Conservation (phyloP, 2,329 filamentous ascomycete species). For the Penicillium sumatraense region DNA sequence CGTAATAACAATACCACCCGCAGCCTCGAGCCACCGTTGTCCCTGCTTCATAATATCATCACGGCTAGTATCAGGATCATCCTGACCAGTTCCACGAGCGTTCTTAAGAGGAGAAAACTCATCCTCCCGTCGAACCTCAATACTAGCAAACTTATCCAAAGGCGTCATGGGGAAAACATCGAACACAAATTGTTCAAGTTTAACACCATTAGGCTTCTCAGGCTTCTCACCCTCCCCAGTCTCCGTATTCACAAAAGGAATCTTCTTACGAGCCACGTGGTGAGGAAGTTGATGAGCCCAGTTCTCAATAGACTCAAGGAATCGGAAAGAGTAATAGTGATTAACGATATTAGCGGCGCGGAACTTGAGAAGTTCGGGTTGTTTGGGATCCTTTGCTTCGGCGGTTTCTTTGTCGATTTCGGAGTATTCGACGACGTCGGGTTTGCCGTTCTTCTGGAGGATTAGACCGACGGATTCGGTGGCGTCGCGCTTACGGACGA, state of each 20-base stretch:
- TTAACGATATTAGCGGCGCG: constrained; percentile 99
- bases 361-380: constrained; percentile 86
- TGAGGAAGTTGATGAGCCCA: constrained; percentile 89
- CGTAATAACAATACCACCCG: constrained; percentile 74
- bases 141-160: constrained; percentile 87
- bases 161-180: constrained; percentile 92
- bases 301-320: constrained; percentile 85
- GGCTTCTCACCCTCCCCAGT: constrained; percentile 84
- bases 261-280: constrained; percentile 98
- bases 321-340: constrained; percentile 97
- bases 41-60: constrained; percentile 89
- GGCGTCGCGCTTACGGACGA: constrained; percentile 97
- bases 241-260: constrained; percentile 78
- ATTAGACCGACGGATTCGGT: constrained; percentile 96
- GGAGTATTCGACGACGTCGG: constrained; percentile 97
- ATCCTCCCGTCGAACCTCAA: constrained; percentile 95
- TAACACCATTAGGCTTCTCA: constrained; percentile 95
- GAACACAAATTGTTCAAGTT: constrained; percentile 98
- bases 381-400: constrained; percentile 82
- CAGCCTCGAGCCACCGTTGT: constrained; percentile 79
- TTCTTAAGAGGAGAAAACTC: constrained; percentile 99
- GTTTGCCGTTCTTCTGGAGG: constrained; percentile 90
- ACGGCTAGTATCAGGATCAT: constrained; percentile 92
- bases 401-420: constrained; percentile 91
- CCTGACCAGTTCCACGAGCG: constrained; percentile 79